A percentile compares a stretch with the other conserved stretches of the same genome.
Conservation (phyloP, 345 rosid species). For the Sonneratia caseolaris region DNA sequence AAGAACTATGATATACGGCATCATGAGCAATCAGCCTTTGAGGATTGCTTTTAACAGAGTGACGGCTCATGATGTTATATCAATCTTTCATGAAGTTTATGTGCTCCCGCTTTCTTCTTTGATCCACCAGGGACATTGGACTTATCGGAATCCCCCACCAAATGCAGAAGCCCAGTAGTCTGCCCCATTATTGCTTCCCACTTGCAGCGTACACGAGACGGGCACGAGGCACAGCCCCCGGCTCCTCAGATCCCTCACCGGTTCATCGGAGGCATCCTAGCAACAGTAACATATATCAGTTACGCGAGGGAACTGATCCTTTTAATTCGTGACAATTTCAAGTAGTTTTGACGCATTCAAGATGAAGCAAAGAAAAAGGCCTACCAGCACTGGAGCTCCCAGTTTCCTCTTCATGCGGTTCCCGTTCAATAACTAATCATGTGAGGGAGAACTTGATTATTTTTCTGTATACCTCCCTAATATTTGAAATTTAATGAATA, state of each 20-base stretch:
- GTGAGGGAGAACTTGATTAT: background rate
- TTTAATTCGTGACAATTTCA: background rate
- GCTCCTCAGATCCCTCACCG: conserved; percentile 62
- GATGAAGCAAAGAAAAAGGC: background rate
- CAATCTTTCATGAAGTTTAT: background rate
- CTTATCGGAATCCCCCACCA: conserved; percentile 45
- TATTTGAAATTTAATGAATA: no score
- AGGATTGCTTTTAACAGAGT: conserved; percentile 10
- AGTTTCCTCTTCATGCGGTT: conserved; percentile 50
- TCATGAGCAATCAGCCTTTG: conserved; percentile 99
- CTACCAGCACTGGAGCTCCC: conserved; percentile 34
- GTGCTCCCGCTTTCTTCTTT: background rate
- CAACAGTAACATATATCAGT: background rate
- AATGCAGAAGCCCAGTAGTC: conserved; percentile 89
- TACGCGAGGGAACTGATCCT: background rate
- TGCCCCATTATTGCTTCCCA: conserved; percentile 79
- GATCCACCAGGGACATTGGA: background rate
- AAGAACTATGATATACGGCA: conserved; percentile 44
- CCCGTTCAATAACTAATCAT: conserved; percentile 55
- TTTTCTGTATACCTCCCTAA: no score
- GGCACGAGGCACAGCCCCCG: conserved; percentile 92
- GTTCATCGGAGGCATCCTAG: conserved; percentile 38
- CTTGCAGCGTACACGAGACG: conserved; percentile 73
- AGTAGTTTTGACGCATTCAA: no score
- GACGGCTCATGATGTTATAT: conserved; percentile 19